Conservation (phyloP, 176 grass and related monocot genomes). For the Guadua angustifolia region DNA sequence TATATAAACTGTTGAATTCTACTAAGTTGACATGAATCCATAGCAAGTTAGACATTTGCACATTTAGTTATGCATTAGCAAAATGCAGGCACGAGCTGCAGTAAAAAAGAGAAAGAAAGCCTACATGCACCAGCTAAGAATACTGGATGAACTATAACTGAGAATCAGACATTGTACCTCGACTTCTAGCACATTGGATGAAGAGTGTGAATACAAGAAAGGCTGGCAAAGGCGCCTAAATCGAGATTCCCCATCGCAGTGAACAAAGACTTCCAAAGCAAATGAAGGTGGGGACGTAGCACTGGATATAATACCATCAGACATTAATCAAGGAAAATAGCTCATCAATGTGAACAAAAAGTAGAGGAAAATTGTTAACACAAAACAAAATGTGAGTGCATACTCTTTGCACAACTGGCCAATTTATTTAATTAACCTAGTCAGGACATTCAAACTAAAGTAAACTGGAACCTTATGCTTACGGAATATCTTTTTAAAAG, state of each 20-base stretch:
- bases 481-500: neutral
- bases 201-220: slow-evolving; percentile 98
- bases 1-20: neutral
- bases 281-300: slow-evolving; percentile 94
- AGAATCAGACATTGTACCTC: slow-evolving; percentile 60
- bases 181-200: slow-evolving; percentile 96
- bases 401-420: slow-evolving; percentile 12
- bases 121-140: slow-evolving; percentile 13
- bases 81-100: neutral
- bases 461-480: slow-evolving; percentile 14
- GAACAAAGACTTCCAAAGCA: slow-evolving; percentile 97
- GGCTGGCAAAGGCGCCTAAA: slow-evolving; percentile 96
- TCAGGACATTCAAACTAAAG: slow-evolving; percentile 22
- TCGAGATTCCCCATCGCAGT: slow-evolving; percentile 90
- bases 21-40: slow-evolving; percentile 12
- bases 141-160: slow-evolving; percentile 25
- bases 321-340: slow-evolving; percentile 26
- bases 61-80: slow-evolving; percentile 17
- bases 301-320: slow-evolving; percentile 56
- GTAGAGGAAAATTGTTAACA: slow-evolving; percentile 12
- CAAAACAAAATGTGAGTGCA: slow-evolving; percentile 24
- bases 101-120: neutral
- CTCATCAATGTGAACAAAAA: slow-evolving; percentile 17
- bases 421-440: slow-evolving; percentile 12
- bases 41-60: neutral